phyloP scores from a whole-genome alignment of 257 asterid species.

The Capsicum baccatum region DNA sequence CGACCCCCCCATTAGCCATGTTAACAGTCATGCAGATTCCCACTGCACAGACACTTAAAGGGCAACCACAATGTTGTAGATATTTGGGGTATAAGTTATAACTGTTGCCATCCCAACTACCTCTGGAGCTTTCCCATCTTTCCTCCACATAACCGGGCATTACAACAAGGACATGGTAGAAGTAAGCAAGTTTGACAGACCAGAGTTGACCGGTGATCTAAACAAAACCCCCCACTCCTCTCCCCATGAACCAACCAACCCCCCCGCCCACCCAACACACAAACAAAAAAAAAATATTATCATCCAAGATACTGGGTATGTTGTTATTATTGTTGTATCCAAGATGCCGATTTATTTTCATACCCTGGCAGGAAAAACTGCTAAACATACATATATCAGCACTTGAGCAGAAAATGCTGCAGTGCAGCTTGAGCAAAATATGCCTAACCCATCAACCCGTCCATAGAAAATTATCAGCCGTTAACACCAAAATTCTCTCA shows the following conservation, averaged over 20 bases:
- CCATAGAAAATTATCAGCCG: slow-evolving; percentile 1
- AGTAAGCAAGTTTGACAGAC: slow-evolving; percentile 6
- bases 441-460: slow-evolving; percentile 1
- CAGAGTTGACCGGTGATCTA: background rate
- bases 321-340: background rate
- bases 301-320: background rate
- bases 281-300: background rate
- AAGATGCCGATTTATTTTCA: slow-evolving; percentile 2
- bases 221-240: background rate
- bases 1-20: background rate
- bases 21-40: background rate
- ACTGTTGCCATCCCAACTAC: background rate
- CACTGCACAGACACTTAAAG: slow-evolving; percentile 14
- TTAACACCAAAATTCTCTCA: background rate
- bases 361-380: background rate
- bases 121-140: slow-evolving; percentile 1
- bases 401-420: background rate
- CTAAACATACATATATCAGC: background rate
- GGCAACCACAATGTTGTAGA: slow-evolving; percentile 4
- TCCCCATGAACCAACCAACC: too few species aligned
- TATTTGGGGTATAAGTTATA: slow-evolving; percentile 17
- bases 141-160: slow-evolving; percentile 11
- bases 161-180: background rate
- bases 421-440: background rate
- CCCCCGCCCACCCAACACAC: too few species aligned